These are phyloP conservation scores for Letharia lupina DNA, from an alignment of 495 filamentous ascomycete genomes.

Conservation along the genomic window DNA sequence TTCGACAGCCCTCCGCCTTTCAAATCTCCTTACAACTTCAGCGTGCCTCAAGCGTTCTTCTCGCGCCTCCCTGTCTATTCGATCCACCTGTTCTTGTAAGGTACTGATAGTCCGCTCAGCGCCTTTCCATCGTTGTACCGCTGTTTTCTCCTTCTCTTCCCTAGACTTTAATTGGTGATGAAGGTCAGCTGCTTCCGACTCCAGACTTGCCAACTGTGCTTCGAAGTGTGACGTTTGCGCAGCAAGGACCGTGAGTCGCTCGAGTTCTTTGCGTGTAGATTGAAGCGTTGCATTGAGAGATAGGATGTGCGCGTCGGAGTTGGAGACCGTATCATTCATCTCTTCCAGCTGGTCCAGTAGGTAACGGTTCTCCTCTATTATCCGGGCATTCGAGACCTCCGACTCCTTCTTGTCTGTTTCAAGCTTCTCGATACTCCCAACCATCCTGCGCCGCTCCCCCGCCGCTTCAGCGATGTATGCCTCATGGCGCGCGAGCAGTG, in stretches of 20 bases:
- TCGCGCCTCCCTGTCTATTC: constrained; percentile 74
- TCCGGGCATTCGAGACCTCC: constrained; percentile 62
- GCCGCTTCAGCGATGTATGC: constrained; percentile 85
- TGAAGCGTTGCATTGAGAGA: constrained; percentile 63
- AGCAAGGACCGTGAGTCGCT: constrained; percentile 62
- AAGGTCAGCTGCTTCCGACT: constrained; percentile 68
- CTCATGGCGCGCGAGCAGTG: constrained; percentile 84
- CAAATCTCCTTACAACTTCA: constrained; percentile 72
- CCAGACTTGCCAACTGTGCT: constrained; percentile 63
- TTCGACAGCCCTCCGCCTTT: constrained; percentile 64
- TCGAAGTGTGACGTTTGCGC: constrained; percentile 68
- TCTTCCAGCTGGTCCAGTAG: constrained; percentile 75
- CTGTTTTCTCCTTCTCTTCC: constrained; percentile 62
- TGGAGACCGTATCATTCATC: constrained; percentile 62
- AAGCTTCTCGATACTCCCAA: constrained; percentile 60
- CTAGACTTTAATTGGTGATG: constrained; percentile 56
- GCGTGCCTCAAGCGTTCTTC: constrained; percentile 76
- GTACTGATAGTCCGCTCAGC: constrained; percentile 66
- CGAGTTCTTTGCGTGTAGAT: constrained; percentile 65
- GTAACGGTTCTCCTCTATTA: constrained; percentile 68
- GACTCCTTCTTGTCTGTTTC: constrained; percentile 69
- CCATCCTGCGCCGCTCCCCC: constrained; percentile 63
- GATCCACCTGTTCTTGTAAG: constrained; percentile 78
- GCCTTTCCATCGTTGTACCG: constrained; percentile 71
- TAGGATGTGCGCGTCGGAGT: constrained; percentile 66